phyloP scores from a whole-genome alignment of 1,284 basidiomycete species.

The Taiwanofungus camphoratus region DNA sequence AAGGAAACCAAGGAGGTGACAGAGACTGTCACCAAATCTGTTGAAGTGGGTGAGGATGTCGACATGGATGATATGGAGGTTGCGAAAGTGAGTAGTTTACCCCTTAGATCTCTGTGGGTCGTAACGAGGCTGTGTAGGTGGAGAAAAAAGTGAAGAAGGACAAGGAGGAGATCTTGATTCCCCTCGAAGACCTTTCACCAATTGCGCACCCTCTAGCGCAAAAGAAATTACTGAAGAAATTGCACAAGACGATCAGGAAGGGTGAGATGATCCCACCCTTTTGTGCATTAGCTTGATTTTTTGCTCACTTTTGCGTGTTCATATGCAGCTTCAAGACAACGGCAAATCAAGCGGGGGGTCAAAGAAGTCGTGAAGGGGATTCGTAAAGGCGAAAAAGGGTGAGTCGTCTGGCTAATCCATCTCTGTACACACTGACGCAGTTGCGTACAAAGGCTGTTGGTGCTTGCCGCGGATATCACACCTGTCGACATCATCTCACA shows the following conservation, averaged over 20 bases:
- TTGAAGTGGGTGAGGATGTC: constrained; percentile 36
- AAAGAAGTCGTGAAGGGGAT: constrained; percentile 97
- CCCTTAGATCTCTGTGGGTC: not conserved
- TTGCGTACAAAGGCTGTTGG: constrained; percentile 58
- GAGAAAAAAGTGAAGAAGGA: constrained; percentile 50
- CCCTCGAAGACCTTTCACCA: constrained; percentile 80
- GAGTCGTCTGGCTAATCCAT: constrained; percentile 25
- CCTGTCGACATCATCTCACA: constrained; percentile 99
- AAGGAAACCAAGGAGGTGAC: constrained; percentile 36
- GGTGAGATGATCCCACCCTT: constrained; percentile 39
- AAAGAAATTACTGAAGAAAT: constrained; percentile 88
- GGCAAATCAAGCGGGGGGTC: constrained; percentile 91
- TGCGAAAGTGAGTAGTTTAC: constrained; percentile 35
- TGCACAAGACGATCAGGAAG: constrained; percentile 91
- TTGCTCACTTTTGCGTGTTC: not conserved
- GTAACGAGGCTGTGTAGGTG: constrained; percentile 29
- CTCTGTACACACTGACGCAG: constrained; percentile 7
- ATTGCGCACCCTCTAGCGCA: constrained; percentile 87
- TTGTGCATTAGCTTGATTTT: not conserved
- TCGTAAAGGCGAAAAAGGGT: constrained; percentile 94
- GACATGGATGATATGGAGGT: constrained; percentile 46
- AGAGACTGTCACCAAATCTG: constrained; percentile 27
- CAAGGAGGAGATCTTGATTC: constrained; percentile 60
- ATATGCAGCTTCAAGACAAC: constrained; percentile 84
- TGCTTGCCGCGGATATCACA: constrained; percentile 96